A percentile compares a stretch with the other conserved stretches of the same genome.
These are phyloP conservation scores for Apodospora peruviana DNA, from an alignment of 495 filamentous ascomycete species.

Conservation along the genomic window DNA sequence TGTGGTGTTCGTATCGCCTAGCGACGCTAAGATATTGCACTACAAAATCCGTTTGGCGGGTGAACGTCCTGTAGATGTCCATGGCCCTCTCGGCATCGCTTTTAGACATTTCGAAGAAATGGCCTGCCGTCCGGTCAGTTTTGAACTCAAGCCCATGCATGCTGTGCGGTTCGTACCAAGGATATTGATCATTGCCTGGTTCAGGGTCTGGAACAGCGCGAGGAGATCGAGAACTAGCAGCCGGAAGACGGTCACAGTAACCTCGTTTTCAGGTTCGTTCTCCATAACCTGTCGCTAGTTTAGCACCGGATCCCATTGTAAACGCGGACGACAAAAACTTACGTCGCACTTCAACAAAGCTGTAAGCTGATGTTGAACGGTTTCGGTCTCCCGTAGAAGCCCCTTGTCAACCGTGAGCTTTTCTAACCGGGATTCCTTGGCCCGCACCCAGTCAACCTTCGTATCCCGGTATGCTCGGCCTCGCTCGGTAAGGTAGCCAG, in stretches of 20 bases:
- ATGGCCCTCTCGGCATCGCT: conserved; percentile 89
- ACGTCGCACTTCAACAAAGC: conserved; percentile 88
- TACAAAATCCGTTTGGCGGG: conserved; percentile 85
- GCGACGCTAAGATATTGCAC: conserved; percentile 86
- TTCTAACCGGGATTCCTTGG: conserved; percentile 76
- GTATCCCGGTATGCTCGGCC: conserved; percentile 77
- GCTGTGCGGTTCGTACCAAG: conserved; percentile 55
- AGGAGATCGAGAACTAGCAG: conserved; percentile 87
- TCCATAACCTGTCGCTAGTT: conserved; percentile 61
- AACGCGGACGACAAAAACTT: conserved; percentile 4
- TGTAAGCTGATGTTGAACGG: conserved; percentile 82
- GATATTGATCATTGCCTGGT: conserved; percentile 97
- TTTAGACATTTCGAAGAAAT: conserved; percentile 97
- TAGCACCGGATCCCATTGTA: conserved; percentile 20
- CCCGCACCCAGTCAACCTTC: conserved; percentile 84
- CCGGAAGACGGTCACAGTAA: conserved; percentile 92
- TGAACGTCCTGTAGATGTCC: conserved; percentile 88
- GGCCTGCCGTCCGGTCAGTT: conserved; percentile 51
- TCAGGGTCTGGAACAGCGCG: conserved; percentile 88
- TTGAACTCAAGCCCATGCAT: background rate
- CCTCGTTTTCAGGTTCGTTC: conserved; percentile 91
- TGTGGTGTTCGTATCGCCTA: conserved; percentile 83
- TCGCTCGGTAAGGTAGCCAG: conserved; percentile 77
- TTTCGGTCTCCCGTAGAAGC: conserved; percentile 84
- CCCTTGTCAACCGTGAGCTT: conserved; percentile 88